Evolutionary conservation across 805 yeast species (phyloP), one percentile per base, ranked within the genome.

Genomic region (Tetrapisispora fleetii): DNA sequence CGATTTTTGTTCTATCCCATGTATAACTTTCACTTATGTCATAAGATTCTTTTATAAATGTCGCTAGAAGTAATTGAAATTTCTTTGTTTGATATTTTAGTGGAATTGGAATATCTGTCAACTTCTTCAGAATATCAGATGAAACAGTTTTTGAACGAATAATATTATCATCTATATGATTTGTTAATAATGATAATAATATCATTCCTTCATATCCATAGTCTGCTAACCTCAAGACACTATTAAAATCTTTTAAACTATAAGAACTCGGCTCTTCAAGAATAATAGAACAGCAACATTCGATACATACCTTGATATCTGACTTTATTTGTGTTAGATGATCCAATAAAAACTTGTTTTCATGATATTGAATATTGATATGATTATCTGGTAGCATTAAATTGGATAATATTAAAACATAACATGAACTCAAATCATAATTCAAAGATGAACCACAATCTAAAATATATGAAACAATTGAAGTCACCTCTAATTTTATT

Each of bases 141-240:
- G 55, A 40, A 16, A 51, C 51, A 8, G 5, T 19, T 37, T 9
- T 36, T 17, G 19, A 32, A 3, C 32, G 33, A 4, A 21, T 41
- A 1, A 58, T 58, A 17, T 14, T 19, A n/a, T 41, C 40, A n/a
- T 46, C 27, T 18, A 52, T 47, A 42, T 48, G 43, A 24, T 46
- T 45, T 38, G 55, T 53, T 13, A 62, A 43, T 21, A 53, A 37
- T 4, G 64, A 62, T 13, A 60, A 39, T 9, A 58, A 45, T 3
- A 44, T 18, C 8, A 57, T 7, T 13, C 52, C 47, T 13, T 54
- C 47, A 13, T 37, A 16, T 7, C 42, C 45, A 39, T 48, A 49
- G 16, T 28, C 13, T 5, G 37, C 43, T 13, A 41, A 43, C 3
- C 40, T 45, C 37, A 61, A 32, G 4, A 58, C 30, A 24, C 54